Percentiles rank a stretch among this genome's conserved stretches.
phyloP scores from a whole-genome alignment of 1,284 basidiomycete species.

The Stereum hirsutum region DNA sequence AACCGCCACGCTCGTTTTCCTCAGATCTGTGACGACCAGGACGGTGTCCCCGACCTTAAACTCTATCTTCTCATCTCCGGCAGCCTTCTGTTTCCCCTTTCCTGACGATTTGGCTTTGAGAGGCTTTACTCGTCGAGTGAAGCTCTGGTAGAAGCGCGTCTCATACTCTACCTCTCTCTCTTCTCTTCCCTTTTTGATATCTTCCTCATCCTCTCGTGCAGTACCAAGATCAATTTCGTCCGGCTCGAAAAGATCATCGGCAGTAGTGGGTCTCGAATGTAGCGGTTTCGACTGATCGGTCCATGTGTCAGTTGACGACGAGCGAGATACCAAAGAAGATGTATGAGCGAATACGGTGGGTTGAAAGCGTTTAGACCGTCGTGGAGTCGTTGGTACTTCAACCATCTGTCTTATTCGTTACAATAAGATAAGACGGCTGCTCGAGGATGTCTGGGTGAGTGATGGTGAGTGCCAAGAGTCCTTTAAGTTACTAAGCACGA shows the following conservation, averaged over 20 bases:
- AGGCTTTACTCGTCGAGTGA: background rate
- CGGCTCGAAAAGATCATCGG: slow-evolving; percentile 15
- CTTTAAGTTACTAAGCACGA: no score
- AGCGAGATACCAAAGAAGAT: background rate
- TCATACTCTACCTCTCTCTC: background rate
- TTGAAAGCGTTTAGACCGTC: slow-evolving; percentile 21
- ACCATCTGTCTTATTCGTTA: no score
- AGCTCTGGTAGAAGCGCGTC: background rate
- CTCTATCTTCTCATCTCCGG: no score
- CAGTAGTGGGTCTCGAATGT: slow-evolving; percentile 11
- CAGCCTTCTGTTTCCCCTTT: no score
- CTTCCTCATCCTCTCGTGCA: background rate
- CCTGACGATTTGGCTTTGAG: no score
- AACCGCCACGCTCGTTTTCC: slow-evolving; percentile 50
- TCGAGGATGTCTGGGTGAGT: no score
- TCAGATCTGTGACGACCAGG: slow-evolving; percentile 44
- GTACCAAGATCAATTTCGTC: slow-evolving; percentile 7
- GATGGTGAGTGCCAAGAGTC: no score
- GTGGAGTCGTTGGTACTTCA: slow-evolving; percentile 12
- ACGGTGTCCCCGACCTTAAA: slow-evolving; percentile 59
- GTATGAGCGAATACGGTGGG: slow-evolving; percentile 13
- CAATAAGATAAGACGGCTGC: no score
- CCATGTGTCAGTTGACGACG: slow-evolving; percentile 6
- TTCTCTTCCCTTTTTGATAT: background rate
- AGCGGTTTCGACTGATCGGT: slow-evolving; percentile 12